Evolutionary conservation across 768 basidiomycete species (phyloP).

Genomic region (Cystobasidium onofrii): DNA sequence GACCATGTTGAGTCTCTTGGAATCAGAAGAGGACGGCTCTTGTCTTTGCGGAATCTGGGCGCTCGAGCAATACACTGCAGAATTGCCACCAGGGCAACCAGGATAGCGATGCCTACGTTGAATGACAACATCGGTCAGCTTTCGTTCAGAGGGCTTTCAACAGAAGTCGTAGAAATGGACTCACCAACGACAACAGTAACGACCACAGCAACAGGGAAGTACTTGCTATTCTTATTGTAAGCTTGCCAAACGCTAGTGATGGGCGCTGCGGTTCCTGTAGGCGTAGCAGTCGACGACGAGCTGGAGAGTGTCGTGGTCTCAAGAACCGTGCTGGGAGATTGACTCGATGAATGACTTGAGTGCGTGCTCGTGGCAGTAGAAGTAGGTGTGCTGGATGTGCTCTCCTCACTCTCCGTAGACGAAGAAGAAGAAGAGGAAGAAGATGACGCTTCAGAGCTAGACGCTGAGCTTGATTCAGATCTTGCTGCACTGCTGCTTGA

Average conservation of each 20-base stretch:
- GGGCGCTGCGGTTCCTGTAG: background rate
- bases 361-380: background rate
- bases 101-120: background rate
- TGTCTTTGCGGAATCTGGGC: conserved; percentile 13
- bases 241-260: conserved; percentile 8
- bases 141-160: background rate
- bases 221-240: conserved; percentile 24
- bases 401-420: background rate
- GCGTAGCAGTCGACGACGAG: background rate
- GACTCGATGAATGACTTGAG: background rate
- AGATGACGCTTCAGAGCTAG: conserved; percentile 15
- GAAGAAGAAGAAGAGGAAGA: background rate
- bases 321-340: background rate
- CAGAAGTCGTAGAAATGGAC: background rate
- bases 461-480: background rate
- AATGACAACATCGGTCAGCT: background rate
- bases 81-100: conserved; percentile 15
- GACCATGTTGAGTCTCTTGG: conserved; percentile 4
- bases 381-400: background rate
- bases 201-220: conserved; percentile 21
- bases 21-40: conserved; percentile 4
- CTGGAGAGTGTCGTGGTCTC: background rate
- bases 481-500: background rate
- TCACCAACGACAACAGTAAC: conserved; percentile 18
- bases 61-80: conserved; percentile 19